Base-by-base conservation (phyloP, 106 monocot species). In the Amphibolis antarctica region DNA sequence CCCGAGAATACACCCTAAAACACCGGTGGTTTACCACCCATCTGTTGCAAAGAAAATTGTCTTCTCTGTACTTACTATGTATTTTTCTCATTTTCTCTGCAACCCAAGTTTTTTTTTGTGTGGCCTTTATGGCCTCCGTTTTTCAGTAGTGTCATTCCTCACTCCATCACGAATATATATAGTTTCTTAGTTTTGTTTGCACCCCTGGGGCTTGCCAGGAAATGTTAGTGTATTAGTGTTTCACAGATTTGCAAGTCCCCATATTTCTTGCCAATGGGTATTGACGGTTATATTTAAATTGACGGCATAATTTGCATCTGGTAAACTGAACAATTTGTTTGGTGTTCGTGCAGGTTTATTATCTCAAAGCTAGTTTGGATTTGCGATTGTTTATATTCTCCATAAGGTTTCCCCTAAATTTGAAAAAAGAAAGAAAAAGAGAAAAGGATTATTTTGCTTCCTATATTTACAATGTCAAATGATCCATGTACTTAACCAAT, bases 321-420 rank as follows among this genome's bases (percentile, higher is more conserved):
- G 12, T 53, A 66, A 66, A 66, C 66, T 66, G 66, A 54, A 66
- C 22, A 53, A 15, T 44, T 26, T 67, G 48, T 61, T 63, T 71
- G 71, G 43, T 63, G 19, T 71, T 71, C 50, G 10, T 71, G 71
- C 71, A 71, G 71, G 71, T 62, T 71, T 71, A 5, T 43, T 71
- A 53, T 53, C 42, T 44, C 42, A 71, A 63, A 17, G 71, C 62
- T 71, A 71, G 44, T 63, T 51, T 71, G 71, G 71, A 71, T 71
- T 62, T 71, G 62, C 29, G 31, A 71, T 70, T 29, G 42, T 31
- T 71, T 52, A 15, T 22, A 63, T 53, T 53, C 53, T 53, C 17
- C 63, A 23, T 63, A 63, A 23, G n/a, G 22, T 63, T 63, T 42
- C 60, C 21, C 60, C 12, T 23, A 46, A 25, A 27, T 63, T 63